Evolutionary conservation across 2,329 filamentous ascomycete genomes (phyloP).

Genomic region (Fusarium musae): DNA sequence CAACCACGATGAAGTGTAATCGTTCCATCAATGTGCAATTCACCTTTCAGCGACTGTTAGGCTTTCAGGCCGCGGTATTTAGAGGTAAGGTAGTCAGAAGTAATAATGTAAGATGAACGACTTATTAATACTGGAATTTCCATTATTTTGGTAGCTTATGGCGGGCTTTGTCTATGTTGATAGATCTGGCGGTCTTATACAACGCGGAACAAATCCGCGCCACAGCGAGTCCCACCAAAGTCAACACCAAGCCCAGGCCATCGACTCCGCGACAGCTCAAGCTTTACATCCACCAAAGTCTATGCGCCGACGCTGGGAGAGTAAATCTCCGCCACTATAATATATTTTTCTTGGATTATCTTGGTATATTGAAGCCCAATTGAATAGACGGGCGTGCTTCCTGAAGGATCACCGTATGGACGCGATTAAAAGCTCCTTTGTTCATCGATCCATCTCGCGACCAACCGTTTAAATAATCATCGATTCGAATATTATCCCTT

Average conservation of each 20-base stretch:
- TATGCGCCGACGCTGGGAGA: slow-evolving; percentile 17
- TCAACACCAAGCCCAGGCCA: slow-evolving; percentile 2
- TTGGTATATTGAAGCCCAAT: background rate
- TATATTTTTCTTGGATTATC: background rate
- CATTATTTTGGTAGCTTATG: background rate
- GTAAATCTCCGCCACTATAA: background rate
- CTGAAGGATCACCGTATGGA: slow-evolving; percentile 3
- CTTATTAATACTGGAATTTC: background rate
- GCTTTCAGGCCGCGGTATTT: too few species aligned
- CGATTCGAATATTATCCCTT: background rate
- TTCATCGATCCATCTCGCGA: slow-evolving; percentile 6
- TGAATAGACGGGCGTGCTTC: background rate
- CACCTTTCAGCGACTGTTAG: background rate
- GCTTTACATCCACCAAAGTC: slow-evolving; percentile 12
- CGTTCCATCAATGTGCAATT: background rate
- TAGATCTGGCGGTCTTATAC: background rate
- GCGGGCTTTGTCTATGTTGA: background rate
- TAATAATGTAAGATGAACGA: background rate
- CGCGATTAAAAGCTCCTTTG: slow-evolving; percentile 14
- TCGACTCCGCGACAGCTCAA: slow-evolving; percentile 28
- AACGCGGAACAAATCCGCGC: slow-evolving; percentile 30
- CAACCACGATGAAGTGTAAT: background rate
- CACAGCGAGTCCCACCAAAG: slow-evolving; percentile 18
- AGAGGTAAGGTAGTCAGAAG: background rate
- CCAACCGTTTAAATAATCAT: background rate